These are phyloP conservation scores for Ceratocystis destructans DNA, from an alignment of 2,329 filamentous ascomycete genomes.

Conservation along the genomic window DNA sequence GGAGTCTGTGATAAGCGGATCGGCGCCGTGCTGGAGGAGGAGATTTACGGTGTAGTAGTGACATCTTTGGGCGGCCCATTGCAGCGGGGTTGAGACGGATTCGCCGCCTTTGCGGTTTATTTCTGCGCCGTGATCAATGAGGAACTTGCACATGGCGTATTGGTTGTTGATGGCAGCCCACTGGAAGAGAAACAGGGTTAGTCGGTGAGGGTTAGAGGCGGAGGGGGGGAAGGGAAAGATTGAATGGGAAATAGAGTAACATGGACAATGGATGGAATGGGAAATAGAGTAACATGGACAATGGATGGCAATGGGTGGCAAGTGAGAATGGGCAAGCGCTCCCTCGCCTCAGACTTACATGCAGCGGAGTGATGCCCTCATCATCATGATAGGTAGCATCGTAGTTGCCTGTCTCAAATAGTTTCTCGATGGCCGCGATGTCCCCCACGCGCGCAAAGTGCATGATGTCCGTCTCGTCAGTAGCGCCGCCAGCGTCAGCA, in stretches of 20 bases:
- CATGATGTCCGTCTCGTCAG: conserved; percentile 72
- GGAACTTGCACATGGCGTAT: conserved; percentile 90
- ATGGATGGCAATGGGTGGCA: too few species aligned
- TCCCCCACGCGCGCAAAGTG: conserved; percentile 84
- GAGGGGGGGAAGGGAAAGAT: not conserved
- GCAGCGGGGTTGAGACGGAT: conserved; percentile 80
- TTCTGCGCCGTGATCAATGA: conserved; percentile 71
- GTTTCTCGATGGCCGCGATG: conserved; percentile 69
- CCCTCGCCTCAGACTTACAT: conserved; percentile 45
- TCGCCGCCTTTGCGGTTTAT: conserved; percentile 94
- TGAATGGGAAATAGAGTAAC: too few species aligned
- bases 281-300: not conserved
- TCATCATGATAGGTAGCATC: conserved; percentile 75
- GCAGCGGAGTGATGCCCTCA: conserved; percentile 88
- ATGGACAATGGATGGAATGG: too few species aligned
- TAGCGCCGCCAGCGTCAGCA: conserved; percentile 9
- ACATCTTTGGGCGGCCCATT: conserved; percentile 94
- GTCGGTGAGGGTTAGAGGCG: conserved; percentile 19
- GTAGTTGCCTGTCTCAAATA: conserved; percentile 71
- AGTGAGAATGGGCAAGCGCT: too few species aligned
- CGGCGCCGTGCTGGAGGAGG: conserved; percentile 78
- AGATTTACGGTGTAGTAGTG: conserved; percentile 95
- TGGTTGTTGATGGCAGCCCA: conserved; percentile 99
- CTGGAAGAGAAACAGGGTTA: conserved; percentile 33
- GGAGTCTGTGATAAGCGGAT: conserved; percentile 80